Evolutionary conservation across 169 alveolate genomes (phyloP).

Genomic region (Cryptosporidium viatorum): DNA sequence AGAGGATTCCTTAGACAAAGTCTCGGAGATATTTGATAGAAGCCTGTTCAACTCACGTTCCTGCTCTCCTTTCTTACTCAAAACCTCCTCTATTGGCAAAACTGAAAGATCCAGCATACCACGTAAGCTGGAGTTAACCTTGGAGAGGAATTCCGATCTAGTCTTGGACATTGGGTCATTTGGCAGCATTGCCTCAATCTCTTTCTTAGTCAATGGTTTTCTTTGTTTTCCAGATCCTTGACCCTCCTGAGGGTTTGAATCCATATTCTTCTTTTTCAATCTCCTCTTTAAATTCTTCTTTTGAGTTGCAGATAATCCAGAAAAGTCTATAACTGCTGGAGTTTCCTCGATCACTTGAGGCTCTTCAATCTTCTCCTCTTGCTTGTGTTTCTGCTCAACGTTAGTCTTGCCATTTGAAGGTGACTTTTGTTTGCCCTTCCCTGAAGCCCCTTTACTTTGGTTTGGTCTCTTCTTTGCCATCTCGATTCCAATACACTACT

Average conservation of each 20-base stretch:
- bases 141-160: conserved; percentile 46
- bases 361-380: conserved; percentile 19
- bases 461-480: conserved; percentile 75
- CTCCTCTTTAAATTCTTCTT: conserved; percentile 68
- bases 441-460: conserved; percentile 42
- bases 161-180: conserved; percentile 34
- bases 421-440: conserved; percentile 57
- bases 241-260: neutral
- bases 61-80: conserved; percentile 51
- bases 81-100: conserved; percentile 56
- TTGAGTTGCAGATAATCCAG: conserved; percentile 67
- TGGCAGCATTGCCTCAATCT: conserved; percentile 66
- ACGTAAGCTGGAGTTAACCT: conserved; percentile 3
- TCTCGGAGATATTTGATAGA: conserved; percentile 12
- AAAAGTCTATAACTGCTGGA: conserved; percentile 30
- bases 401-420: conserved; percentile 1
- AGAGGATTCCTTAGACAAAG: conserved; percentile 34
- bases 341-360: conserved; percentile 42
- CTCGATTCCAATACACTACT: neutral
- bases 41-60: conserved; percentile 33
- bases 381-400: conserved; percentile 8
- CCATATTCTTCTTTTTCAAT: conserved; percentile 58
- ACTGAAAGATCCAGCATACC: conserved; percentile 27
- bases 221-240: conserved; percentile 11
- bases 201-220: conserved; percentile 45